Conservation (phyloP, 2,329 filamentous ascomycete genomes). For the Trichoderma breve region DNA sequence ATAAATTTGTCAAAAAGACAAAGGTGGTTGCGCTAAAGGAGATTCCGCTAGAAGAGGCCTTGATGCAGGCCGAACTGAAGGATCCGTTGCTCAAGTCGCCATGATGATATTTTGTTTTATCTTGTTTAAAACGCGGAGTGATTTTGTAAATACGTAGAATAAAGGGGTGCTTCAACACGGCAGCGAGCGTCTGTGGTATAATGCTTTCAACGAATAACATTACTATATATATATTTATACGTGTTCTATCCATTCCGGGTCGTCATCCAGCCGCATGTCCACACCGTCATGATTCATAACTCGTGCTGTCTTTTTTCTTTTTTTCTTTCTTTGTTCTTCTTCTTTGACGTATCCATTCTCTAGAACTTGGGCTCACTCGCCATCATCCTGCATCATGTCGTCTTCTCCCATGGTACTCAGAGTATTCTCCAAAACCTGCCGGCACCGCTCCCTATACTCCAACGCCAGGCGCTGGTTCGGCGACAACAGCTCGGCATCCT, state of each 20-base stretch:
- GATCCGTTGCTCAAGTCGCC: background rate
- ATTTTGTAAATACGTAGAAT: background rate
- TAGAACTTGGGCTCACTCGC: background rate
- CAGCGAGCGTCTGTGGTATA: background rate
- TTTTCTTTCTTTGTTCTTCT: background rate
- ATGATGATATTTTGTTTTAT: background rate
- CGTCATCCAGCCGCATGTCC: background rate
- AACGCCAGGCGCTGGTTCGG: constrained; percentile 48
- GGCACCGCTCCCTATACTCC: constrained; percentile 49
- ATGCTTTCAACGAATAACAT: constrained; percentile 4
- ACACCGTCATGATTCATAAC: background rate
- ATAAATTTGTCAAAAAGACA: constrained; percentile 66
- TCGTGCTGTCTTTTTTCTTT: background rate
- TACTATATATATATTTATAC: constrained; percentile 12
- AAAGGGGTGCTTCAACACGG: background rate
- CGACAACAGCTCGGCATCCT: constrained; percentile 38
- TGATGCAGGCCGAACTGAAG: constrained; percentile 39
- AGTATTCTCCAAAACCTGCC: constrained; percentile 46
- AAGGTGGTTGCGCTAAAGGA: constrained; percentile 49
- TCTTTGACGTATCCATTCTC: background rate
- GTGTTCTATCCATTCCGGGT: background rate
- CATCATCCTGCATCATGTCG: constrained; percentile 26
- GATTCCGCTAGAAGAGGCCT: constrained; percentile 52
- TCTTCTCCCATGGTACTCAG: constrained; percentile 40
- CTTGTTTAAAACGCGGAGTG: background rate